A percentile compares a stretch with the other conserved stretches of the same genome.
These are phyloP conservation scores for Entelexis paramagnoliae DNA, from an alignment of 1,139 yeast genomes.

Conservation along the genomic window DNA sequence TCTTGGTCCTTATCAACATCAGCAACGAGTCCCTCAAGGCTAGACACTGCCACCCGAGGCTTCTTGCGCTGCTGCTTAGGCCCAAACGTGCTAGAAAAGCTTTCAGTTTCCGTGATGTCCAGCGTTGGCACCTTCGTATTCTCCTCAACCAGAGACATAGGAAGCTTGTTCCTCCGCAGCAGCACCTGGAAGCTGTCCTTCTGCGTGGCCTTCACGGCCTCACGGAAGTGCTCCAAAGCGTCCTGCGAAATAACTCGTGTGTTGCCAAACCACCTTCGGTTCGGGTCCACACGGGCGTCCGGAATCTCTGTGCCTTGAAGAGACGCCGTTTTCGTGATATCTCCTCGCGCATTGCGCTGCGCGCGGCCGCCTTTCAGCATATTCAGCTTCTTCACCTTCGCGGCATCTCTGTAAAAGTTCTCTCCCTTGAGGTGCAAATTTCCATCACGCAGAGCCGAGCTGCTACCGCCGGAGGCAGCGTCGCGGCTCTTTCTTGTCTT, in stretches of 20 bases:
- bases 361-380: slow-evolving; percentile 94
- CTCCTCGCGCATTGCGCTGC: slow-evolving; percentile 76
- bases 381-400: slow-evolving; percentile 75
- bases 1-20: slow-evolving; percentile 50
- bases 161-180: slow-evolving; percentile 79
- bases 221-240: slow-evolving; percentile 86
- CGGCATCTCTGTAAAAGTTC: slow-evolving; percentile 87
- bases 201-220: slow-evolving; percentile 81
- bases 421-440: slow-evolving; percentile 93
- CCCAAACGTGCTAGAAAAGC: slow-evolving; percentile 74
- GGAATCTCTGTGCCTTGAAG: slow-evolving; percentile 85
- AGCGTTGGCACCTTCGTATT: slow-evolving; percentile 61
- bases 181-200: slow-evolving; percentile 82
- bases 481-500: slow-evolving; percentile 73
- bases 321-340: slow-evolving; percentile 73
- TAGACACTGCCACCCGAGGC: slow-evolving; percentile 68
- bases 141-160: slow-evolving; percentile 90
- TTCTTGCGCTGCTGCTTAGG: slow-evolving; percentile 91
- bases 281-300: slow-evolving; percentile 88
- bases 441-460: slow-evolving; percentile 54
- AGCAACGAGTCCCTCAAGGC: slow-evolving; percentile 71
- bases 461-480: slow-evolving; percentile 28
- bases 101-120: slow-evolving; percentile 78
- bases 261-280: slow-evolving; percentile 95
- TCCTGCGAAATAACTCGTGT: slow-evolving; percentile 96